Evolutionary conservation across 129 eudicot genomes (phyloP).

Genomic region (Glebionis coronaria): DNA sequence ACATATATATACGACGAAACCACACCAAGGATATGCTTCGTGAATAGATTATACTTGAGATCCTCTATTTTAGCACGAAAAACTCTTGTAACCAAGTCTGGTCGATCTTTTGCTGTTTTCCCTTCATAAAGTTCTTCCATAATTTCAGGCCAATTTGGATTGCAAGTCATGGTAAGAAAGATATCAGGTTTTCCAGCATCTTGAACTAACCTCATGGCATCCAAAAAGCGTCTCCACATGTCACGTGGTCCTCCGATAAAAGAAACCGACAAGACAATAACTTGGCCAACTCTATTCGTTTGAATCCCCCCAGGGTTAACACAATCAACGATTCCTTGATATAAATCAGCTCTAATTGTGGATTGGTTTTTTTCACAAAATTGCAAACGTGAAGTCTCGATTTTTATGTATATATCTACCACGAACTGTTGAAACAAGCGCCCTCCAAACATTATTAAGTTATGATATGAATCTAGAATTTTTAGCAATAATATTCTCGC

Average conservation of each 20-base stretch:
- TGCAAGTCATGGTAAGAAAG: constrained; percentile 22
- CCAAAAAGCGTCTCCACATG: constrained; percentile 18
- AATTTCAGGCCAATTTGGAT: too few species aligned
- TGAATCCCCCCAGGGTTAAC: background rate
- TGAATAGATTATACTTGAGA: too few species aligned
- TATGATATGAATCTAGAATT: too few species aligned
- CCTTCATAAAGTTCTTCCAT: too few species aligned
- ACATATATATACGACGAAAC: too few species aligned
- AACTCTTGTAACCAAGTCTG: constrained; percentile 19
- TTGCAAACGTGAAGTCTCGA: constrained; percentile 17
- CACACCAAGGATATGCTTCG: too few species aligned
- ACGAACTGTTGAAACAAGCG: too few species aligned
- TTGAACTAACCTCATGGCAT: constrained; percentile 26
- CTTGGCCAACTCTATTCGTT: constrained; percentile 11
- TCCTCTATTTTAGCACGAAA: constrained; percentile 10
- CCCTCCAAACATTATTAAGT: too few species aligned
- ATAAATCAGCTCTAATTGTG: constrained; percentile 7
- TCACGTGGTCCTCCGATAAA: constrained; percentile 38
- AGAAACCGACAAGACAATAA: constrained; percentile 13
- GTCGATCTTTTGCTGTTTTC: constrained; percentile 13
- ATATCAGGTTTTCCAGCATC: constrained; percentile 24
- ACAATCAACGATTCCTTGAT: constrained; percentile 21
- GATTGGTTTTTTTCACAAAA: background rate
- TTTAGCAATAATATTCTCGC: too few species aligned
- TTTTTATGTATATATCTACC: background rate